phyloP scores from a whole-genome alignment of 495 filamentous ascomycete species.

The Amniculicola lignicola region DNA sequence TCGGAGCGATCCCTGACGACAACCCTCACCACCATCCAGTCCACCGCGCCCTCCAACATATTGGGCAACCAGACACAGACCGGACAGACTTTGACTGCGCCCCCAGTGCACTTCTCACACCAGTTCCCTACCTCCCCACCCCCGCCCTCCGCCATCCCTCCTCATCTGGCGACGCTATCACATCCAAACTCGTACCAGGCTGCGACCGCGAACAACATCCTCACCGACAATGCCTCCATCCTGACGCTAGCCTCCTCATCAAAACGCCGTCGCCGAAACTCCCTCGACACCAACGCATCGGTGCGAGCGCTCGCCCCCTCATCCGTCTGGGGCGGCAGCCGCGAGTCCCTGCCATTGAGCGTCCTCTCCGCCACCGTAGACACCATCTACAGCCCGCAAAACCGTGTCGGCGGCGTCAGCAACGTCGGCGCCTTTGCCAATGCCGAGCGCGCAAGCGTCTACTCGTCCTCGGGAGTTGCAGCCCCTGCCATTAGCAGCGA shows the following conservation, averaged over 20 bases:
- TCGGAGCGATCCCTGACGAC: conserved; percentile 90
- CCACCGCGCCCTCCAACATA: conserved; percentile 66
- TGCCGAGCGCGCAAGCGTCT: conserved; percentile 79
- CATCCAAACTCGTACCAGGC: conserved; percentile 80
- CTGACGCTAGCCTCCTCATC: conserved; percentile 95
- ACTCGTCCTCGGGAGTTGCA: conserved; percentile 70
- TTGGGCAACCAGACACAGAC: conserved; percentile 43
- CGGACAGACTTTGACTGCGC: conserved; percentile 35
- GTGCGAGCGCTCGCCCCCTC: conserved; percentile 89
- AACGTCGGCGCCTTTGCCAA: conserved; percentile 62
- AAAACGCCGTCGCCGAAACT: conserved; percentile 81
- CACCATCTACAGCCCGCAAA: conserved; percentile 34
- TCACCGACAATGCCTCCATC: conserved; percentile 94
- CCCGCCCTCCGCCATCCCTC: conserved; percentile 75
- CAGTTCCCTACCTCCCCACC: conserved; percentile 74
- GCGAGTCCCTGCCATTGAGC: conserved; percentile 83
- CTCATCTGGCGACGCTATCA: conserved; percentile 63
- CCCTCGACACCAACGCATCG: conserved; percentile 89
- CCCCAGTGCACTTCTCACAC: conserved; percentile 72
- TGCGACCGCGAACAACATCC: conserved; percentile 85
- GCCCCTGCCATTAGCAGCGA: conserved; percentile 64
- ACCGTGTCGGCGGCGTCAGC: conserved; percentile 56
- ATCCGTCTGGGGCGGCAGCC: conserved; percentile 84
- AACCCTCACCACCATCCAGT: conserved; percentile 94
- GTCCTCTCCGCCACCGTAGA: conserved; percentile 77